These are phyloP conservation scores for Gracilaria domingensis DNA, from an alignment of 23 red algal genomes.

Conservation along the genomic window DNA sequence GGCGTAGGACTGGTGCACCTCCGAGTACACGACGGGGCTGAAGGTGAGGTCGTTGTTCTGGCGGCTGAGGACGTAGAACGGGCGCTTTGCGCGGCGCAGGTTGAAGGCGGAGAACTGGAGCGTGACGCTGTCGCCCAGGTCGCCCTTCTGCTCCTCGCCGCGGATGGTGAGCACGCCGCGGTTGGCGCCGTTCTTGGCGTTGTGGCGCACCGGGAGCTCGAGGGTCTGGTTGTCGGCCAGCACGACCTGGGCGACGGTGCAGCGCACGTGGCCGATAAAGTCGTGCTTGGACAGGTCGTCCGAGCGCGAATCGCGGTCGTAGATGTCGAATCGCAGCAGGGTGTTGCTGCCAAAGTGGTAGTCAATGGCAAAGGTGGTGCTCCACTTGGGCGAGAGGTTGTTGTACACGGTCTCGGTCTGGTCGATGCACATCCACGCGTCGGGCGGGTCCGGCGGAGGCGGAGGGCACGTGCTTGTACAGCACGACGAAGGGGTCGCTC, in stretches of 20 bases:
- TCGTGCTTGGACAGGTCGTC: constrained; percentile 45
- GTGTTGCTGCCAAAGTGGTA: constrained; percentile 58
- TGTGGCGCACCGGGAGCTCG: background rate
- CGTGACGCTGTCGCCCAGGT: constrained; percentile 63
- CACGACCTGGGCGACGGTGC: constrained; percentile 66
- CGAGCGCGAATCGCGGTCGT: constrained; percentile 43
- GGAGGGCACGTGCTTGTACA: constrained; percentile 41
- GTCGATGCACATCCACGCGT: constrained; percentile 29
- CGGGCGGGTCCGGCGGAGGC: background rate
- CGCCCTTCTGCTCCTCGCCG: constrained; percentile 67
- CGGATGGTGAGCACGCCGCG: constrained; percentile 57
- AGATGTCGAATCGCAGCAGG: constrained; percentile 54
- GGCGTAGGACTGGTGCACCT: constrained; percentile 45
- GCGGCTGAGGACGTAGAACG: constrained; percentile 65
- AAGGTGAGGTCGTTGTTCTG: constrained; percentile 53
- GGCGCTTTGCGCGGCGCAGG: constrained; percentile 23
- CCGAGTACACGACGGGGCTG: constrained; percentile 52
- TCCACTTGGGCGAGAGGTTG: constrained; percentile 52
- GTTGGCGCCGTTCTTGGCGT: constrained; percentile 1
- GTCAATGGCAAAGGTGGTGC: constrained; percentile 41
- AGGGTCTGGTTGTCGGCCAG: constrained; percentile 63
- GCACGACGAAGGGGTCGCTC: constrained; percentile 59
- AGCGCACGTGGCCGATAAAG: constrained; percentile 56
- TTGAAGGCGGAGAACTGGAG: constrained; percentile 49
- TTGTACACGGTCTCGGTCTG: constrained; percentile 72